phyloP scores from a whole-genome alignment of 2,329 filamentous ascomycete species.

The Phyllachora maydis region DNA sequence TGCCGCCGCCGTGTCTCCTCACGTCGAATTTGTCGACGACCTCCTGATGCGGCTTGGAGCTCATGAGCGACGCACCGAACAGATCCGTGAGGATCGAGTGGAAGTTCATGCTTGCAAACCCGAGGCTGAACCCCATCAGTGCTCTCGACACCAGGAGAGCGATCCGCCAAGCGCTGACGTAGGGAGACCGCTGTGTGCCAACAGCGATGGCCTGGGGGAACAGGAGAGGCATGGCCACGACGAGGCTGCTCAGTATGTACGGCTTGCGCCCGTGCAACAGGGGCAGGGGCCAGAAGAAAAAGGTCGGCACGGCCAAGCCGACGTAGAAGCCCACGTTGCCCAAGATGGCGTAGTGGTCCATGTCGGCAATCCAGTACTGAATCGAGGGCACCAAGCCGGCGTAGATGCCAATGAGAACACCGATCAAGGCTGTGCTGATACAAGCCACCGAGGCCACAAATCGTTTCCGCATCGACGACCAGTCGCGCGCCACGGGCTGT shows the following conservation, averaged over 20 bases:
- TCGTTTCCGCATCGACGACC: slow-evolving; percentile 44
- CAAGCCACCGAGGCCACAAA: slow-evolving; percentile 50
- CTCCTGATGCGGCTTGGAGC: slow-evolving; percentile 51
- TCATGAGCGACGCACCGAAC: slow-evolving; percentile 59
- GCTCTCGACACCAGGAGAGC: slow-evolving; percentile 42
- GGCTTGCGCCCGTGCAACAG: slow-evolving; percentile 59
- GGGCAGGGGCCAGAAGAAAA: slow-evolving; percentile 54
- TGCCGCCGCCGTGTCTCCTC: slow-evolving; percentile 54
- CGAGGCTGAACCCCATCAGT: slow-evolving; percentile 47
- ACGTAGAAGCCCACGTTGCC: slow-evolving; percentile 57
- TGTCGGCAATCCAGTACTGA: slow-evolving; percentile 55
- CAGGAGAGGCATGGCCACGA: slow-evolving; percentile 49
- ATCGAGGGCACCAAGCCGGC: slow-evolving; percentile 61
- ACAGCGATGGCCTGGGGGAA: slow-evolving; percentile 57
- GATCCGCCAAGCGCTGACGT: slow-evolving; percentile 31
- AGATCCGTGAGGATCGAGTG: slow-evolving; percentile 51
- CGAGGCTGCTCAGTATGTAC: slow-evolving; percentile 50
- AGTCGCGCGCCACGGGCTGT: slow-evolving; percentile 52
- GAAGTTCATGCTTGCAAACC: slow-evolving; percentile 62
- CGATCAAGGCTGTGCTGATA: slow-evolving; percentile 50
- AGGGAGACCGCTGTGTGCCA: slow-evolving; percentile 30
- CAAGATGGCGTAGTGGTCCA: slow-evolving; percentile 43
- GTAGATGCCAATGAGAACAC: slow-evolving; percentile 54
- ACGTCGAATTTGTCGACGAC: slow-evolving; percentile 46
- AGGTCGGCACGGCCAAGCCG: slow-evolving; percentile 47